These are phyloP conservation scores for Solanum hybrid DNA, from an alignment of 305 asterid species.

Conservation along the genomic window DNA sequence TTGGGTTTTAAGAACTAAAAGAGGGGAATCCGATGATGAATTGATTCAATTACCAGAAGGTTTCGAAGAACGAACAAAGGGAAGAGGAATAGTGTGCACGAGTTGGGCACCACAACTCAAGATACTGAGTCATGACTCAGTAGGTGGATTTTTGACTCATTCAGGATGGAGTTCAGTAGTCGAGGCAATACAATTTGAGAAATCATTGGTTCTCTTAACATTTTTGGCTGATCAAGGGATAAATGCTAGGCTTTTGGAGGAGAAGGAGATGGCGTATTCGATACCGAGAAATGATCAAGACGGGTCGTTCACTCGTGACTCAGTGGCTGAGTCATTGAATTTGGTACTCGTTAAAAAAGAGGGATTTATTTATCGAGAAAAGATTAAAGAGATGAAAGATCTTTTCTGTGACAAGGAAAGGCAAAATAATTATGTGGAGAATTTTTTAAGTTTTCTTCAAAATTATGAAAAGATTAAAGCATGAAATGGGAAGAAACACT, in stretches of 20 bases:
- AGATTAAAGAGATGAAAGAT: slow-evolving; percentile 5
- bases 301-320: slow-evolving; percentile 14
- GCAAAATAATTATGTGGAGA: slow-evolving; percentile 8
- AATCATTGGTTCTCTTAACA: not conserved
- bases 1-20: slow-evolving; percentile 18
- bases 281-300: slow-evolving; percentile 13
- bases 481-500: not conserved
- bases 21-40: not conserved
- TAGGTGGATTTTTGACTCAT: slow-evolving; percentile 40
- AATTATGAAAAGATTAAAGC: not conserved
- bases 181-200: slow-evolving; percentile 12
- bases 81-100: slow-evolving; percentile 25
- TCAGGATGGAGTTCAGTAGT: slow-evolving; percentile 39
- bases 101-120: slow-evolving; percentile 36
- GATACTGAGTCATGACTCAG: slow-evolving; percentile 27
- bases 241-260: slow-evolving; percentile 17
- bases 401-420: slow-evolving; percentile 1
- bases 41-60: slow-evolving; percentile 14
- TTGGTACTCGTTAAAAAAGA: slow-evolving; percentile 10
- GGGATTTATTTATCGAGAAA: slow-evolving; percentile 10
- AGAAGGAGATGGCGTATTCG: slow-evolving; percentile 8
- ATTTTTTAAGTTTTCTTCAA: not conserved
- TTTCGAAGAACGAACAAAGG: slow-evolving; percentile 17
- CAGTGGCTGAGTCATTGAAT: slow-evolving; percentile 9
- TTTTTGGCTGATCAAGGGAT: slow-evolving; percentile 20